Base-by-base conservation (phyloP, 2,329 filamentous ascomycete genomes). In the Emergomyces orientalis region DNA sequence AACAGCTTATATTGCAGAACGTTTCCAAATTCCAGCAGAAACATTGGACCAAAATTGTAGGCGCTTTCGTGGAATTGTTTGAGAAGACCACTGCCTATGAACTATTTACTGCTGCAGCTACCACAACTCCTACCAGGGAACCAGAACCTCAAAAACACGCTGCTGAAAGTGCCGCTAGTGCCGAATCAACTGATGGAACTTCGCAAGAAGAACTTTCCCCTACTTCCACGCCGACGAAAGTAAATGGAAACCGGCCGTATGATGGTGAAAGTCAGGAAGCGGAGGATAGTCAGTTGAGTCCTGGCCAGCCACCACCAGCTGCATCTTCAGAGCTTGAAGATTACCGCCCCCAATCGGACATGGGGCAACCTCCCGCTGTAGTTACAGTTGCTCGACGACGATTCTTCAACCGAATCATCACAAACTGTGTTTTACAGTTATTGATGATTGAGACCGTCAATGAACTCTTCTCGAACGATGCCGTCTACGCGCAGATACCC, bases 391-490 rank as follows among this genome's bases (percentile, higher is more conserved):
- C 94, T 0, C 89, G 94, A 32, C 86, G 94, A 43, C 88, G 92
- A 60, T 97, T 97, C 80, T 99, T 99, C 82, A 99, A 99, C 78
- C 90, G 93, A 69, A 99, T 99, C 75, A 99, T 99, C 76, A 97
- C 93, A 17, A 93, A 95, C 68, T 99, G 94, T 73, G 95, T 99
- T 3, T 81, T 99, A 9, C 95, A 99, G 75, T 84, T 99, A 1
- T 86, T 99, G 67, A 99, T 99, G 91, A 99, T 99, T 69, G 95
- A 99, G 76, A 99, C 95, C 0, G 95, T 99, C 51, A 95, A 96
- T 71, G 95, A 99, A 76, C 86, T 99, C 58, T 99, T 99, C 79
- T 95, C 91, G 69, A 99, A 97, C 75, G 92, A 97, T 72, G 86
- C 89, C 0, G 95, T 99, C 19, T 99, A 99, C 73, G 83, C 87